Percentiles rank a stretch among this genome's conserved stretches.
These are phyloP conservation scores for Cephalotrichum gorgonifer DNA, from an alignment of 2,329 filamentous ascomycete species.

Conservation along the genomic window DNA sequence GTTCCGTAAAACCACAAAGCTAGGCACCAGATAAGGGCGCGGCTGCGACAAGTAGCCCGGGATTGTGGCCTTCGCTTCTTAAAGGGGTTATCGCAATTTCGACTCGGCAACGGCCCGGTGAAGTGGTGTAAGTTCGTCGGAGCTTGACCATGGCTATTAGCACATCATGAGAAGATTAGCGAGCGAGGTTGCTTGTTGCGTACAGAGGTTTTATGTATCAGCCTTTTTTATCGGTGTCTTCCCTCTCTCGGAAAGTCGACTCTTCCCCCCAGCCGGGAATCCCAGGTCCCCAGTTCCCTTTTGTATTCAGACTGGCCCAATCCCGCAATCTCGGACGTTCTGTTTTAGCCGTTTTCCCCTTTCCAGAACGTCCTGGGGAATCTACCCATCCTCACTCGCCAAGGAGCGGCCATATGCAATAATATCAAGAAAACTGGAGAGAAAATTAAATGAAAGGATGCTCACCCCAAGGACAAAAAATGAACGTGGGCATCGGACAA, in stretches of 20 bases:
- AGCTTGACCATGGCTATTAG: background rate
- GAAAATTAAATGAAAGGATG: background rate
- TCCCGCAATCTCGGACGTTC: conserved; percentile 1
- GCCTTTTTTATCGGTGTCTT: background rate
- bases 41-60: background rate
- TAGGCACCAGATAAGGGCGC: background rate
- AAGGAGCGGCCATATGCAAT: background rate
- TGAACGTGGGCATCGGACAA: background rate
- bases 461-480: background rate
- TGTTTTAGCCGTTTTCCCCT: conserved; percentile 4
- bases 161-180: background rate
- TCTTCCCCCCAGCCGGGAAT: background rate
- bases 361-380: conserved; percentile 4
- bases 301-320: background rate
- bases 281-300: conserved; percentile 1
- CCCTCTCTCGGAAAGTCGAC: background rate
- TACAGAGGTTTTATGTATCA: background rate
- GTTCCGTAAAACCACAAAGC: background rate
- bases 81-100: background rate
- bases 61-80: background rate
- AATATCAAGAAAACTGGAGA: background rate
- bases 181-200: background rate
- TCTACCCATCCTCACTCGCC: background rate
- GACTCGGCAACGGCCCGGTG: background rate
- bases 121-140: background rate